Evolutionary conservation across 768 basidiomycete species (phyloP), one percentile per base, ranked within the genome.

Genomic region (Podaxis rugospora): DNA sequence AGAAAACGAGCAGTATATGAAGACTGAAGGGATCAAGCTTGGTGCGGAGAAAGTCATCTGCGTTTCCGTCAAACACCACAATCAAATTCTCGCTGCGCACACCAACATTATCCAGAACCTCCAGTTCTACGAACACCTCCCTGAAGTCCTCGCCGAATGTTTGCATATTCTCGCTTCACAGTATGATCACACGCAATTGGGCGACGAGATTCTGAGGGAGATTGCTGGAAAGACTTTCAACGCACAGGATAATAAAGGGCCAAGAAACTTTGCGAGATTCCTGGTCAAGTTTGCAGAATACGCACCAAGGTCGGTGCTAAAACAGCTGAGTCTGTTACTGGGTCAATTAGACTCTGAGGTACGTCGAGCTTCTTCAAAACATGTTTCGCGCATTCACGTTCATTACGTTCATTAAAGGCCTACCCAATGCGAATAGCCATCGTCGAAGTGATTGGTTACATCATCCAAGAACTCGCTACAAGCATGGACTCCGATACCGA

Each of bases 401-500:
- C 51, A 36, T 27, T 18, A 13, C 10, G 9, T 18, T 39, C 51
- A 36, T 27, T 18, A 13, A 66, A 97, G 94, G 88, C 95, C 0
- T 97, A 98, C 69, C 92, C 95, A 0, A 95, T 99, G 87, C 93
- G 97, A 44, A 90, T 94, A 78, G 93, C 94, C 1, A 80, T 99
- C 59, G 84, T 99, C 54, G 96, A 98, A 70, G 83, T 95, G 60
- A 85, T 98, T 42, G 93, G 93, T 4, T 77, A 80, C 61, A 84
- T 98, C 63, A 93, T 98, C 69, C 79, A 81, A 47, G 92, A 98
- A 64, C 83, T 98, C 11, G 85, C 90, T 0, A 69, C 74, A 18
- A 80, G 84, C 2, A 72, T 75, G 18, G 81, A 82, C 44, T 76
- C 76, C 21, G 69, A 83, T 67, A 75, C 79, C 55, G 77, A 80